Evolutionary conservation across 1,284 basidiomycete genomes (phyloP), one percentile per base, ranked within the genome.

Genomic region (Boletellus sp.): DNA sequence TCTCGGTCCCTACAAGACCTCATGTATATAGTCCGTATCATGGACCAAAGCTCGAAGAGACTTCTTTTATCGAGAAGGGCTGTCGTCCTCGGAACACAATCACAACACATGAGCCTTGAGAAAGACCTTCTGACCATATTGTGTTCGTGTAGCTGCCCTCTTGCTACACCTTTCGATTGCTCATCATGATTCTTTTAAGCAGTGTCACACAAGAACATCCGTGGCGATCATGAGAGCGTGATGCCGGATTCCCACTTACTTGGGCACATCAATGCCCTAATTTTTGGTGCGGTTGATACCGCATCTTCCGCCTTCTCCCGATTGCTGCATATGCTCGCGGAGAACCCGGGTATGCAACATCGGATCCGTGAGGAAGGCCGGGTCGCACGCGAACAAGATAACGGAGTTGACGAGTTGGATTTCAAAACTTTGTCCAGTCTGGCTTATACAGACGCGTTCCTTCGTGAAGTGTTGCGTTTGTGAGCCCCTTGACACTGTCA

Each of bases 1-100:
- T 61, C 69, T 43, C 49, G 59, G 28, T 63, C 69, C 0, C 63
- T 78, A 16, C 74, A 73, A 52, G 72, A 68, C 49, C 66, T 79
- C n/a, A 72, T 72, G 53, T 55, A 66, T 6, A 77, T 76, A 54
- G 69, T 73, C 5, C 75, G 75, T 55, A 66, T 75, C 4, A 78
- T 79, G 74, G 66, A 77, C 51, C 47, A 69, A 42, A 74, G 70
- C 6, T 74, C 76, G 3, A 58, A 56, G 36, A 63, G 64, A 6
- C 74, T 79, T 38, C 56, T 79, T 40, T 54, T 63, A 41, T 55
- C 65, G 39, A 74, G 74, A 49, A 62, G 69, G 42, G 51, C 54
- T n/a, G 59, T 60, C 32, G 30, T 72, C n/a, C 47, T 36, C n/a
- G 43, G 50, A 16, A 21, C 35, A 30, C 53, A 53, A 7, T 73